Conservation (phyloP, 345 rosid species). For the Eucalyptus rudis region DNA sequence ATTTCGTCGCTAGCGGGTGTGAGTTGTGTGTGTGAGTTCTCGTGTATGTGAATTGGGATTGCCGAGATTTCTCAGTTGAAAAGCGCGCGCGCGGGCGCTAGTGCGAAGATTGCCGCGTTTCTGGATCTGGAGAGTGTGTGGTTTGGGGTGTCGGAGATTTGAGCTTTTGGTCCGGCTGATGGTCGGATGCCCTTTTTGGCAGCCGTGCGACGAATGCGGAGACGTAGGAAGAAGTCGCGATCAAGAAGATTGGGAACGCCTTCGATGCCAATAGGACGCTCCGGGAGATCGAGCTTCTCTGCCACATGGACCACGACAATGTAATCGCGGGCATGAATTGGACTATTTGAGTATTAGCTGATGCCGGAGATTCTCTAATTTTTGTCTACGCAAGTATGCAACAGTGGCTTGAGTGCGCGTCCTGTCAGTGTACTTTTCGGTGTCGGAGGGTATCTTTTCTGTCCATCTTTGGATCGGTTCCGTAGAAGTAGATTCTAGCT, state of each 20-base stretch:
- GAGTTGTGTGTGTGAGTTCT: too few species aligned
- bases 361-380: not conserved
- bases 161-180: not conserved
- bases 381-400: not conserved
- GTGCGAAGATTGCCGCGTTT: not conserved
- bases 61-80: not conserved
- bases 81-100: not conserved
- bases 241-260: conserved; percentile 83
- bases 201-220: conserved; percentile 71
- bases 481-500: not conserved
- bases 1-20: not conserved
- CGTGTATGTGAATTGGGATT: not conserved
- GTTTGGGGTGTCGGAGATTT: not conserved
- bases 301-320: conserved; percentile 88
- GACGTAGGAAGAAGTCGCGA: conserved; percentile 79
- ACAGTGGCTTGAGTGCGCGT: not conserved
- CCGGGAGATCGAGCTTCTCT: conserved; percentile 83
- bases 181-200: not conserved
- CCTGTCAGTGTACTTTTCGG: not conserved
- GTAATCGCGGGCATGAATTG: conserved; percentile 7
- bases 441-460: not conserved
- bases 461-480: not conserved
- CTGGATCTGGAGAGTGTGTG: not conserved
- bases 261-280: conserved; percentile 90
- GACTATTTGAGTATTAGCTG: not conserved